phyloP scores from a whole-genome alignment of 2,329 filamentous ascomycete species.

The Eurotiales sp. region DNA sequence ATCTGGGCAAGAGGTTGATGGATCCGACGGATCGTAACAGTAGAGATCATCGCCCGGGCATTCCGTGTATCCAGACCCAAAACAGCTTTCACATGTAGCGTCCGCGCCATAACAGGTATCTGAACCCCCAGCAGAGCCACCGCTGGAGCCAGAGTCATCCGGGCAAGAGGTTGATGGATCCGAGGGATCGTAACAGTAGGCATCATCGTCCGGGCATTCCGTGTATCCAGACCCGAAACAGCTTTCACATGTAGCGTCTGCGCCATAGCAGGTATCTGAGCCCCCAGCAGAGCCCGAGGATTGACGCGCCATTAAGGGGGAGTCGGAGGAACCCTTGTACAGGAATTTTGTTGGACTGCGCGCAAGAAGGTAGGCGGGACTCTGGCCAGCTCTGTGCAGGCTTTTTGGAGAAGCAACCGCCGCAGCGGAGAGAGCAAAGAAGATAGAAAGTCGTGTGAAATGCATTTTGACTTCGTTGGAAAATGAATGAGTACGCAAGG shows the following conservation, averaged over 20 bases:
- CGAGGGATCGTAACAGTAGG: constrained; percentile 4
- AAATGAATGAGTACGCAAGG: too few relatives aligned
- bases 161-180: constrained; percentile 2
- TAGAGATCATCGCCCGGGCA: constrained; percentile 2
- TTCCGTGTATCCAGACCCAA: constrained; percentile 4
- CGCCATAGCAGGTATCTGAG: constrained; percentile 4
- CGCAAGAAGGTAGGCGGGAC: constrained; percentile 6
- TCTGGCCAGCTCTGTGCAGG: constrained; percentile 4
- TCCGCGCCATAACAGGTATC: constrained; percentile 8
- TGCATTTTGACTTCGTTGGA: constrained; percentile 13
- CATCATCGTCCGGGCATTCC: constrained; percentile 1
- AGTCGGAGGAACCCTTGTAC: background rate
- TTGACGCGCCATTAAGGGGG: constrained; percentile 10
- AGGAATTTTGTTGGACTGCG: background rate
- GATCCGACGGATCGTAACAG: constrained; percentile 4
- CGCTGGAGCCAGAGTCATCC: background rate
- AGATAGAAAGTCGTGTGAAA: constrained; percentile 8
- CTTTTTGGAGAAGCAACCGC: constrained; percentile 7
- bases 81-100: constrained; percentile 11
- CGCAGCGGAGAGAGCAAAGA: constrained; percentile 10
- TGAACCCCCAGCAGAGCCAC: constrained; percentile 2
- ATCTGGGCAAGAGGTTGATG: constrained; percentile 1
- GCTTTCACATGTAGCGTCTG: constrained; percentile 8
- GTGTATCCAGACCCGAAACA: constrained; percentile 9
- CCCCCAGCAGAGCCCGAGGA: constrained; percentile 9